Evolutionary conservation across 495 filamentous ascomycete species (phyloP).

Genomic region (Penicillium crystallinum): DNA sequence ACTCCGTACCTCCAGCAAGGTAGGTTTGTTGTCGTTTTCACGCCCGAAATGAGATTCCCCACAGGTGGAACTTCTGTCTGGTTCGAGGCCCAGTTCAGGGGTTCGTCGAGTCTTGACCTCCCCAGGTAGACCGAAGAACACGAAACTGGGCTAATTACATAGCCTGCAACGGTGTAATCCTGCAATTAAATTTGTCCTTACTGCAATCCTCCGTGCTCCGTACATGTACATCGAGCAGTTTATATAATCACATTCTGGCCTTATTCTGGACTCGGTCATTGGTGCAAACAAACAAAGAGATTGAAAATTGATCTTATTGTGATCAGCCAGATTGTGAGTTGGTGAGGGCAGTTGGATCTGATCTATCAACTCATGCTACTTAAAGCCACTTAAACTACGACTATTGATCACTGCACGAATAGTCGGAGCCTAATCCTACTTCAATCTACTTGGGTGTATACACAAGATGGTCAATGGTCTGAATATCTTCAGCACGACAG

Average conservation of each 20-base stretch:
- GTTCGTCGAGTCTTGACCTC: constrained; percentile 11
- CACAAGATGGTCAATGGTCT: not conserved
- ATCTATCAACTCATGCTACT: not conserved
- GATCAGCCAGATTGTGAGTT: not conserved
- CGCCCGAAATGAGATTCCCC: constrained; percentile 16
- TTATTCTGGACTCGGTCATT: no score
- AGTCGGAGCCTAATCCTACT: not conserved
- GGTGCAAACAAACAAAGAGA: not conserved
- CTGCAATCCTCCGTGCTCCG: no score
- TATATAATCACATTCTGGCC: no score
- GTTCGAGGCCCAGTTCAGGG: constrained; percentile 19
- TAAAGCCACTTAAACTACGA: not conserved
- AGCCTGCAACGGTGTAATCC: no score
- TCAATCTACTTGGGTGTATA: not conserved
- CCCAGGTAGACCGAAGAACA: no score
- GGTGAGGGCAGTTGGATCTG: no score
- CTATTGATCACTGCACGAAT: not conserved
- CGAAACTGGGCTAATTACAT: no score
- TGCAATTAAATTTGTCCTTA: no score
- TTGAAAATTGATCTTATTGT: not conserved
- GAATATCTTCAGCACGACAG: constrained; percentile 7
- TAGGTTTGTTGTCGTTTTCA: not conserved
- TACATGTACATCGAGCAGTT: no score
- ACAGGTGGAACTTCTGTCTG: constrained; percentile 18
- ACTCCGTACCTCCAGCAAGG: no score